A percentile compares a stretch with the other conserved stretches of the same genome.
phyloP scores from a whole-genome alignment of 768 basidiomycete species.

The Rhodocollybia butyracea region DNA sequence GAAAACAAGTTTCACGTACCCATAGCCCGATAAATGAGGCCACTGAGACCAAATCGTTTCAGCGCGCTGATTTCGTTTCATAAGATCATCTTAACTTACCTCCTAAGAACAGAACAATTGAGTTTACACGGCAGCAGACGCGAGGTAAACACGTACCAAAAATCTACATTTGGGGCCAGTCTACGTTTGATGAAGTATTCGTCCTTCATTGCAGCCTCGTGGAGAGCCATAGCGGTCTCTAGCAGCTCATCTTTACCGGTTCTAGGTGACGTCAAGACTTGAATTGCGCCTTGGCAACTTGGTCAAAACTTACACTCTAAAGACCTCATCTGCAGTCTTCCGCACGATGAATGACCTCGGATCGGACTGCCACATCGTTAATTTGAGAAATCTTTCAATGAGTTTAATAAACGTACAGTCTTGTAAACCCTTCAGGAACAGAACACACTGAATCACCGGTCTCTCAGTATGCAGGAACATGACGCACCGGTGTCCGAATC shows the following conservation, averaged over 20 bases:
- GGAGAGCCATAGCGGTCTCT: constrained; percentile 85
- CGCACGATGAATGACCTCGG: constrained; percentile 90
- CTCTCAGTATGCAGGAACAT: too few species aligned
- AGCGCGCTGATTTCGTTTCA: constrained; percentile 3
- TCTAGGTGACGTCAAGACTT: constrained; percentile 31
- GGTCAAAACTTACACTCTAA: constrained; percentile 62
- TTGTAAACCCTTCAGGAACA: constrained; percentile 56
- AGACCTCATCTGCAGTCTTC: constrained; percentile 89
- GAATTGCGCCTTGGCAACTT: not conserved
- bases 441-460: not conserved
- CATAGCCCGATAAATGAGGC: constrained; percentile 90
- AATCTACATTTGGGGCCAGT: constrained; percentile 89
- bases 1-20: constrained; percentile 40
- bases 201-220: constrained; percentile 87
- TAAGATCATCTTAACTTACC: constrained; percentile 32
- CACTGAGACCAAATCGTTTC: constrained; percentile 39
- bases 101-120: constrained; percentile 37
- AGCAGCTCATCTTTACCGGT: constrained; percentile 84
- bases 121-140: not conserved
- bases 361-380: constrained; percentile 77
- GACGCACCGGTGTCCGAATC: constrained; percentile 80
- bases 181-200: constrained; percentile 83
- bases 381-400: constrained; percentile 5
- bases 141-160: constrained; percentile 53
- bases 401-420: constrained; percentile 43